These are phyloP conservation scores for Camptophora hylomeconis DNA, from an alignment of 2,329 filamentous ascomycete genomes.

Conservation along the genomic window DNA sequence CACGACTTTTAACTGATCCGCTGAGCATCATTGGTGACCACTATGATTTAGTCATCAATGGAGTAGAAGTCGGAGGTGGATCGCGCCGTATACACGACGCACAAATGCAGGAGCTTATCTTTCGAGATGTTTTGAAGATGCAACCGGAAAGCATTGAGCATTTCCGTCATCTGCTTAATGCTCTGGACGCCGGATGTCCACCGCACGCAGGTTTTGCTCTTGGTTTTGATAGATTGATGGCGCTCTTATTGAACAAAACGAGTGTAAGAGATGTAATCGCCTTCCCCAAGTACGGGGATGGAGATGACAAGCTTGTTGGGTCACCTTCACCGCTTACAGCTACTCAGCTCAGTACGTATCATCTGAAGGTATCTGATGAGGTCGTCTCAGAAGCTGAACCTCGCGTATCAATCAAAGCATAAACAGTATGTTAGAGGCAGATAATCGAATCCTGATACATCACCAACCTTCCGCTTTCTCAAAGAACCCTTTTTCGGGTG, in stretches of 20 bases:
- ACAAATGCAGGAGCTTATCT: slow-evolving; percentile 68
- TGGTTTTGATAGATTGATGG: slow-evolving; percentile 77
- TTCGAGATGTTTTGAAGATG: slow-evolving; percentile 75
- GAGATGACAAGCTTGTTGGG: slow-evolving; percentile 71
- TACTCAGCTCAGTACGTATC: slow-evolving; percentile 47
- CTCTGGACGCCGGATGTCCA: slow-evolving; percentile 73
- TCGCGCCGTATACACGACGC: slow-evolving; percentile 84
- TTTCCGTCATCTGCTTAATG: slow-evolving; percentile 74
- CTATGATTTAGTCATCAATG: slow-evolving; percentile 93
- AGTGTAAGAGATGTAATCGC: slow-evolving; percentile 89
- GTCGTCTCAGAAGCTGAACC: background rate
- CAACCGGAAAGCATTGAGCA: slow-evolving; percentile 56
- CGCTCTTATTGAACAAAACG: slow-evolving; percentile 61
- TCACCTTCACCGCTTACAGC: slow-evolving; percentile 58
- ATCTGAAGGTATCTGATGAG: slow-evolving; percentile 26
- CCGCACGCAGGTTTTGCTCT: slow-evolving; percentile 90
- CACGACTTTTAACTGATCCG: slow-evolving; percentile 59
- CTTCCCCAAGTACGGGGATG: slow-evolving; percentile 86
- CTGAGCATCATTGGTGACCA: slow-evolving; percentile 67
- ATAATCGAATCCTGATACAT: too few species aligned
- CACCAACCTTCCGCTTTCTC: too few species aligned
- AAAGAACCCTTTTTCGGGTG: too few species aligned
- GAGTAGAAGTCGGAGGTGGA: slow-evolving; percentile 84
- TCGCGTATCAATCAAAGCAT: slow-evolving; percentile 8
- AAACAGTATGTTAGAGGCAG: slow-evolving; percentile 13